Percentiles rank a stretch among this genome's conserved stretches.
These are phyloP conservation scores for Cucurbitaria berberidis DNA, from an alignment of 2,329 filamentous ascomycete species.

Conservation along the genomic window DNA sequence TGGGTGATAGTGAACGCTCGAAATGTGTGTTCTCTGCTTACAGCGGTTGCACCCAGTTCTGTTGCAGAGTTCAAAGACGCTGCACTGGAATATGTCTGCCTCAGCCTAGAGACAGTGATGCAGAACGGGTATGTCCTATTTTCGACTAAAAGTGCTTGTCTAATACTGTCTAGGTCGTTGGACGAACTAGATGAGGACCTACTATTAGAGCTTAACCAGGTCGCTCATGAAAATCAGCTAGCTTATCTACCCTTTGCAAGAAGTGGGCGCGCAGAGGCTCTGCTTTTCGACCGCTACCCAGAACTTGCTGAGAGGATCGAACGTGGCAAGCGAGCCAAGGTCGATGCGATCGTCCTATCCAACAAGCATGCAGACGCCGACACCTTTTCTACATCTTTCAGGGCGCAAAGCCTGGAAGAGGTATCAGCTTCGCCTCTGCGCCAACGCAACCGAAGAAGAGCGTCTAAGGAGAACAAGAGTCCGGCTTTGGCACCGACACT, in stretches of 20 bases:
- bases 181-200: constrained; percentile 86
- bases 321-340: constrained; percentile 70
- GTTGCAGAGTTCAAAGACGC: constrained; percentile 86
- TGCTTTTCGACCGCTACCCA: constrained; percentile 70
- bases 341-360: constrained; percentile 78
- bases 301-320: constrained; percentile 69
- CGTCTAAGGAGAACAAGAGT: constrained; percentile 59
- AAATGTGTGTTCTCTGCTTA: constrained; percentile 85
- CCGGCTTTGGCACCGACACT: constrained; percentile 70
- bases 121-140: constrained; percentile 70
- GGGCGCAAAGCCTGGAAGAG: constrained; percentile 71
- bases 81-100: constrained; percentile 86
- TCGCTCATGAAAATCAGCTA: constrained; percentile 83
- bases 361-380: constrained; percentile 70
- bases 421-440: constrained; percentile 54
- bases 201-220: constrained; percentile 77
- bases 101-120: constrained; percentile 89
- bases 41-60: constrained; percentile 82
- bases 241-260: constrained; percentile 77
- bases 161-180: constrained; percentile 62
- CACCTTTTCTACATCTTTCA: constrained; percentile 66
- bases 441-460: constrained; percentile 50
- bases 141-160: background rate
- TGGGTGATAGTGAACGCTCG: constrained; percentile 54
- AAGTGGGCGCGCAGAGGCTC: constrained; percentile 72